phyloP scores from a whole-genome alignment of 208 protist species.

The Trypanosoma scelopori region DNA sequence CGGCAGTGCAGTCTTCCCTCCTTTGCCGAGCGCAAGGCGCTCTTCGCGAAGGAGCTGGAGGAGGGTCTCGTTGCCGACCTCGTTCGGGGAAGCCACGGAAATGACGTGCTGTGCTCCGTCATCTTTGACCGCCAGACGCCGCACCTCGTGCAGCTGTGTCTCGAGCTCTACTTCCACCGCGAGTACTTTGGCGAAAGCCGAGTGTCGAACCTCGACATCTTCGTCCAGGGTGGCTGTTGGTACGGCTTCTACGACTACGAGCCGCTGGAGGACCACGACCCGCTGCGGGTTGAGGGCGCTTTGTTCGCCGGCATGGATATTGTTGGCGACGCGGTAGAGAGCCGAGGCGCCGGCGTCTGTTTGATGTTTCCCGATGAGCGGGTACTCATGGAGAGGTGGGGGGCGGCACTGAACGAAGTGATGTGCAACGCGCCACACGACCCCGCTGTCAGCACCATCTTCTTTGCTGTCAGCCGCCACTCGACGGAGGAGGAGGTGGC shows the following conservation, averaged over 20 bases:
- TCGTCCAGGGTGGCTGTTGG: conserved; percentile 46
- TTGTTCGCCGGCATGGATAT: conserved; percentile 19
- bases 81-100: conserved; percentile 60
- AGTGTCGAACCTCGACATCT: conserved; percentile 68
- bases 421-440: conserved; percentile 33
- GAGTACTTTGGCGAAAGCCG: conserved; percentile 72
- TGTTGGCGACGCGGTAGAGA: conserved; percentile 5
- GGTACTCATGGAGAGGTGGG: conserved; percentile 35
- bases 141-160: conserved; percentile 67
- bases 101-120: conserved; percentile 71
- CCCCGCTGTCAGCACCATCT: conserved; percentile 48
- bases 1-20: conserved; percentile 72
- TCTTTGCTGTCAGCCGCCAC: conserved; percentile 55
- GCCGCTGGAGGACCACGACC: conserved; percentile 41
- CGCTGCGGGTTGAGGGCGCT: conserved; percentile 21
- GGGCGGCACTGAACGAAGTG: conserved; percentile 36
- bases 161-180: conserved; percentile 77
- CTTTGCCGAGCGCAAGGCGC: conserved; percentile 69
- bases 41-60: conserved; percentile 60
- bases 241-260: conserved; percentile 65
- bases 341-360: conserved; percentile 40
- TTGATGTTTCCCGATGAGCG: conserved; percentile 66
- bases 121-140: conserved; percentile 78
- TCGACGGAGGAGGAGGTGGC: conserved; percentile 45
- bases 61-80: conserved; percentile 45